Evolutionary conservation across 2,329 filamentous ascomycete genomes (phyloP), one percentile per base, ranked within the genome.

Genomic region (Calonectria leucothoes): DNA sequence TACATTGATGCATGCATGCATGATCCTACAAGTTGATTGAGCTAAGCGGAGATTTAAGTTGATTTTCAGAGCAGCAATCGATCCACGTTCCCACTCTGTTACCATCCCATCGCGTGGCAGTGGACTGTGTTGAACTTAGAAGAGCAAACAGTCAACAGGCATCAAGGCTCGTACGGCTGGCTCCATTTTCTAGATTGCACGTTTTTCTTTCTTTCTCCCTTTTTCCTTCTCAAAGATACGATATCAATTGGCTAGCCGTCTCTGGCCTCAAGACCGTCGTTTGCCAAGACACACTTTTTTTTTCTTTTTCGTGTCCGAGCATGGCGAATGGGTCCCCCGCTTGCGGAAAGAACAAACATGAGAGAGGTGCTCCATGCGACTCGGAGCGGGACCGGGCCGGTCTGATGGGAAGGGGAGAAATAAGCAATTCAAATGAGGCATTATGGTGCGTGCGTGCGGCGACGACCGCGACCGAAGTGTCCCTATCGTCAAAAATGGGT

Each of bases 371-470:
- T 31, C 23, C 23, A 51, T 64, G 68, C 59, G n/a, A 72, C 51
- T 37, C 63, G 29, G 31, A 64, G 37, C 39, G 70, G 70, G 66
- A 75, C 78, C 78, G 77, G 78, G 66, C 78, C 78, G 78, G 78
- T 76, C 61, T 57, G 52, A 75, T 51, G 45, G 14, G 27, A 35
- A 42, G 48, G 48, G 14, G 20, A 55, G 29, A 42, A 51, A 33
- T 67, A 29, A 25, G 68, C 72, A 29, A 69, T 66, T 63, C 33
- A 52, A 67, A 42, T 66, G 48, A 61, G 64, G 64, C 70, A 71
- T 64, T 48, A 66, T 66, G 63, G 69, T 42, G 69, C n/a, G n/a
- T n/a, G n/a, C n/a, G n/a, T n/a, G n/a, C n/a, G 51, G 69, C 59
- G 33, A 64, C 17, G 29, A 51, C 33, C 55, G 31, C 23, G 8